Percentiles rank a stretch among this genome's conserved stretches.
These are phyloP conservation scores for Micractinium conductrix DNA, from an alignment of 139 green algal genomes.

Conservation along the genomic window DNA sequence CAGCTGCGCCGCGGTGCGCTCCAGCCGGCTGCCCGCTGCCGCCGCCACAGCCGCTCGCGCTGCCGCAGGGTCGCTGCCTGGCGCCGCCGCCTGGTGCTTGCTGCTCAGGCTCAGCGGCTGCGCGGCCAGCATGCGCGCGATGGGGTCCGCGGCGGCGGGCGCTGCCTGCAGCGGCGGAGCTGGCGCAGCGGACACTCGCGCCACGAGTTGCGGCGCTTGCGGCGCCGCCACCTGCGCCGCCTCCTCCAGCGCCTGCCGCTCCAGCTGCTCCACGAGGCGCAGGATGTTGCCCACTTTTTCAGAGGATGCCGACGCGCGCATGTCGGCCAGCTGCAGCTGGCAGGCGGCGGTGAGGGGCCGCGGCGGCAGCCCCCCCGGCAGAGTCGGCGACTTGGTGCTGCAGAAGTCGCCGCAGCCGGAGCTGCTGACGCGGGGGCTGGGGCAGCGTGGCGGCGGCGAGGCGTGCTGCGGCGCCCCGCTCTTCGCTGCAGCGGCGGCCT, in stretches of 20 bases:
- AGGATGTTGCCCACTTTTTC: slow-evolving; percentile 39
- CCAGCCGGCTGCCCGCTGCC: neutral
- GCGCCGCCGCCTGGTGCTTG: slow-evolving; percentile 18
- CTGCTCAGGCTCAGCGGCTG: slow-evolving; percentile 17
- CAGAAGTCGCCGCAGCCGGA: neutral
- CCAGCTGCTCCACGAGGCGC: slow-evolving; percentile 41
- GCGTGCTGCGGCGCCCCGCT: neutral
- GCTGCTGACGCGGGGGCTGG: neutral
- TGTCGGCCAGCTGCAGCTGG: neutral
- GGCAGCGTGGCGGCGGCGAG: neutral
- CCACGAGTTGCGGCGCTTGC: too few relatives aligned
- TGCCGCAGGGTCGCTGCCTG: neutral
- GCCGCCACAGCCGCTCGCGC: neutral
- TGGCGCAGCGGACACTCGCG: neutral
- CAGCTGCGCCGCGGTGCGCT: slow-evolving; percentile 6
- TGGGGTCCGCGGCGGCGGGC: neutral
- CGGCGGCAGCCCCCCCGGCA: neutral
- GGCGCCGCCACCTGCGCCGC: neutral
- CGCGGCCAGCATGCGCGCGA: neutral
- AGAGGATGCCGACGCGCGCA: neutral
- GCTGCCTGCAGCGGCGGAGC: neutral
- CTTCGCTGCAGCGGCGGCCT: neutral
- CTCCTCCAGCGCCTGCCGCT: slow-evolving; percentile 31
- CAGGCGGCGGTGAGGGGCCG: neutral
- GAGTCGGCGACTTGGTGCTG: neutral